Evolutionary conservation across 345 rosid genomes (phyloP).

Genomic region (Acer campestre): DNA sequence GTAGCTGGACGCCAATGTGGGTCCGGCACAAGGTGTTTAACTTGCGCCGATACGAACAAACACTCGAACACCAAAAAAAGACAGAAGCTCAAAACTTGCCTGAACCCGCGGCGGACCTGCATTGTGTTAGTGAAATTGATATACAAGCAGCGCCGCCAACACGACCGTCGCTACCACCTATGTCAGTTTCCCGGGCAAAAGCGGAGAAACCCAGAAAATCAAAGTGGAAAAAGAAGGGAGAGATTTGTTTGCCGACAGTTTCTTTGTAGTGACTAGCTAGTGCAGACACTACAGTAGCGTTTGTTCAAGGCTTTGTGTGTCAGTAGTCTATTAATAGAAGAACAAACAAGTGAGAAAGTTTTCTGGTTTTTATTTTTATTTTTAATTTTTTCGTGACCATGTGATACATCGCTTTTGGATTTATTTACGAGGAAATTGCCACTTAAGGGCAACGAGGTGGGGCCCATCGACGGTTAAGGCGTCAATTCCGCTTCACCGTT

Average conservation of each 20-base stretch:
- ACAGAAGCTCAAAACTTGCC: conserved; percentile 14
- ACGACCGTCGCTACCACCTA: not conserved
- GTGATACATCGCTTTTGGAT: not conserved
- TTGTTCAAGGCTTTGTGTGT: conserved; percentile 12
- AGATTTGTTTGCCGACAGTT: conserved; percentile 36
- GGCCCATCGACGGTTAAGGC: conserved; percentile 79
- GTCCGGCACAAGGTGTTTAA: conserved; percentile 30
- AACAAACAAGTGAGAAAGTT: not conserved
- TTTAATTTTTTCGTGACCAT: conserved; percentile 8
- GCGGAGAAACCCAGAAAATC: conserved; percentile 24
- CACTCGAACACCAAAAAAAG: conserved; percentile 21
- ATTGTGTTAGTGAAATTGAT: conserved; percentile 27
- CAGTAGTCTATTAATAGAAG: conserved; percentile 23
- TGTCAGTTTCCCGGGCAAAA: conserved; percentile 4
- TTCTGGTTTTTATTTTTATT: too few relatives aligned
- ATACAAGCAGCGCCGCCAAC: conserved; percentile 14
- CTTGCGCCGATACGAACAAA: conserved; percentile 29
- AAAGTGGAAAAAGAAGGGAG: not conserved
- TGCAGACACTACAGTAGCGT: not conserved
- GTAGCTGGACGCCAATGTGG: conserved; percentile 81
- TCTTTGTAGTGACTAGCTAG: not conserved
- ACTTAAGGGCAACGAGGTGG: conserved; percentile 26
- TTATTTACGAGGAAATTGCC: conserved; percentile 55
- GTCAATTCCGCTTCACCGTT: conserved; percentile 56
- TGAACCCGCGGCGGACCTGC: conserved; percentile 33